Evolutionary conservation across 345 rosid genomes (phyloP).

Genomic region (Adansonia digitata): DNA sequence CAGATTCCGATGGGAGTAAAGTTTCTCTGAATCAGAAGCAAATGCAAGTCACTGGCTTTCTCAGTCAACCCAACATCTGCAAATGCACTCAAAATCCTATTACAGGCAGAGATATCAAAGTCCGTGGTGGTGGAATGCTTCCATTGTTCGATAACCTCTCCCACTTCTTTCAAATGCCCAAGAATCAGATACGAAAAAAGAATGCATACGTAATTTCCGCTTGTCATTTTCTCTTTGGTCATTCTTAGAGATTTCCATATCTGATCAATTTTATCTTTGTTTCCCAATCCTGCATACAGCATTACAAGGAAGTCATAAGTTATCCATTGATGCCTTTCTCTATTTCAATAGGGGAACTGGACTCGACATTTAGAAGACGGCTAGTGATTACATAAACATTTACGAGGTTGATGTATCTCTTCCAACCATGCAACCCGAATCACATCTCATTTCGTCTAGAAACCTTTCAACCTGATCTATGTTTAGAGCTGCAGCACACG

Average conservation of each 20-base stretch:
- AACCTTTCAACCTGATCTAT: constrained; percentile 51
- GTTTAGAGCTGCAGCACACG: constrained; percentile 62
- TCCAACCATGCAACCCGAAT: constrained; percentile 48
- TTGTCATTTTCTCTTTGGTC: constrained; percentile 83
- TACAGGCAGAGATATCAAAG: constrained; percentile 54
- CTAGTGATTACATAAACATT: constrained; percentile 52
- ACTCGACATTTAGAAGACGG: constrained; percentile 39
- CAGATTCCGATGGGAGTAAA: constrained; percentile 16
- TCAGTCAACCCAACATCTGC: constrained; percentile 46
- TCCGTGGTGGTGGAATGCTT: constrained; percentile 53
- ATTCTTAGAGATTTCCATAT: constrained; percentile 83
- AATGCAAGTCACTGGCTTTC: constrained; percentile 37
- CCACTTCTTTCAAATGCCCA: constrained; percentile 63
- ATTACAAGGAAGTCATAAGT: constrained; percentile 81
- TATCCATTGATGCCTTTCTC: constrained; percentile 71
- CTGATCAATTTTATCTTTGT: constrained; percentile 71
- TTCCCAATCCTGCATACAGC: constrained; percentile 64
- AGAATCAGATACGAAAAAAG: constrained; percentile 72
- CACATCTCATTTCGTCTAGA: constrained; percentile 65
- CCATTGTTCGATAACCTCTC: constrained; percentile 76
- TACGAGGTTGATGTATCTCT: constrained; percentile 44
- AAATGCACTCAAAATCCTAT: constrained; percentile 51
- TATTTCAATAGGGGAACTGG: constrained; percentile 46
- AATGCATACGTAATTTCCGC: constrained; percentile 70
- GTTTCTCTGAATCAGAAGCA: constrained; percentile 44